Conservation (phyloP, 208 protist genomes). For the Leishmania mexicana region DNA sequence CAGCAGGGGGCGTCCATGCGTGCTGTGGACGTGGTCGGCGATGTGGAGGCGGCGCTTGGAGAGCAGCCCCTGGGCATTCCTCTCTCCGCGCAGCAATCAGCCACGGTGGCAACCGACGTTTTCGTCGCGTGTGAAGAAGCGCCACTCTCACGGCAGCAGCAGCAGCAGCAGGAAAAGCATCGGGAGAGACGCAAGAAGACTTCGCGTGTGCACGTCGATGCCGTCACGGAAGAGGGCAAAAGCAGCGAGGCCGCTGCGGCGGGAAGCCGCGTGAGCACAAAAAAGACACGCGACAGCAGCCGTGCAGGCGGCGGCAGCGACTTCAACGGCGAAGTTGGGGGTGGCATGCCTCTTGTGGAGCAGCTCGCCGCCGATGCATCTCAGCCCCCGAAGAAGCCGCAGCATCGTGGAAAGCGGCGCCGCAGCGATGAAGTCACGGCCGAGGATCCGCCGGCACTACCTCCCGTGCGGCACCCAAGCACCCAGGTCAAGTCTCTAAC, state of each 20-base stretch:
- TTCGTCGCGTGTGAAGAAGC: neutral
- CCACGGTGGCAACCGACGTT: neutral
- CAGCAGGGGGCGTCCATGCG: neutral
- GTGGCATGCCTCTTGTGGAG: neutral
- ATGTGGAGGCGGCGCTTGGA: constrained; percentile 15
- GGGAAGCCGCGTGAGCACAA: too few relatives aligned
- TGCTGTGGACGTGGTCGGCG: constrained; percentile 8
- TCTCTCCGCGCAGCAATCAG: neutral
- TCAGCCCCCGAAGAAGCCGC: neutral
- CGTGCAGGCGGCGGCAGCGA: neutral
- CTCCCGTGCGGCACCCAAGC: neutral
- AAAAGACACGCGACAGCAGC: neutral
- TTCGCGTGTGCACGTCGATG: constrained; percentile 3
- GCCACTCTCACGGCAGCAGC: neutral
- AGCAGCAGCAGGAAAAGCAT: neutral
- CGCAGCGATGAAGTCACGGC: neutral
- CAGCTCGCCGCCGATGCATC: neutral
- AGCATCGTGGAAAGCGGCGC: neutral
- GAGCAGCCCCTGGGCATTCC: constrained; percentile 5
- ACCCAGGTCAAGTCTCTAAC: neutral
- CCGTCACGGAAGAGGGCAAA: neutral
- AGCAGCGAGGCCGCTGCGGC: neutral
- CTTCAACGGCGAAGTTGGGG: too few relatives aligned
- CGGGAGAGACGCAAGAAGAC: neutral
- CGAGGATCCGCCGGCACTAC: neutral